phyloP scores from a whole-genome alignment of 2,329 filamentous ascomycete species.

The Metarhizium sp. region DNA sequence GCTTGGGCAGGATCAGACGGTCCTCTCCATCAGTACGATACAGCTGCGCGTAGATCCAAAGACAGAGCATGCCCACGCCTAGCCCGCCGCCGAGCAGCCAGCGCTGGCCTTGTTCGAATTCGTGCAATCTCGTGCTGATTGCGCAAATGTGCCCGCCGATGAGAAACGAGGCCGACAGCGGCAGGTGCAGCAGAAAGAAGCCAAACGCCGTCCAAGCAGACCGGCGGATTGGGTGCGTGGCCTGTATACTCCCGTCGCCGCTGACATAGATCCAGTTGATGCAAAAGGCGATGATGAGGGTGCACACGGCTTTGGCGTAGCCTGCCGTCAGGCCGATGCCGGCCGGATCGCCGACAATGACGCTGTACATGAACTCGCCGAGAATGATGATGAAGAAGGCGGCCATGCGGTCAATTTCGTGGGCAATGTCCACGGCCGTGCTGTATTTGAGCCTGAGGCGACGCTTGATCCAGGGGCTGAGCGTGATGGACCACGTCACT shows the following conservation, averaged over 20 bases:
- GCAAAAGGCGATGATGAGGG: constrained; percentile 38
- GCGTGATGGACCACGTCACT: constrained; percentile 31
- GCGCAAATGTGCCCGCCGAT: constrained; percentile 37
- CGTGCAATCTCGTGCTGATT: constrained; percentile 25
- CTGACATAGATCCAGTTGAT: constrained; percentile 41
- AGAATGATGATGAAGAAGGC: constrained; percentile 44
- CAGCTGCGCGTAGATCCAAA: constrained; percentile 32
- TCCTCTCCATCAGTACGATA: constrained; percentile 29
- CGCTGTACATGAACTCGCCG: constrained; percentile 37
- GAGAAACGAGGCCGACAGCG: constrained; percentile 33
- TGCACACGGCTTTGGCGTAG: constrained; percentile 36
- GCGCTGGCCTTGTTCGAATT: constrained; percentile 32
- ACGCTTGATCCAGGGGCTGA: constrained; percentile 33
- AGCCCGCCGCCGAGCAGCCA: constrained; percentile 38
- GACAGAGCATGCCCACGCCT: constrained; percentile 33
- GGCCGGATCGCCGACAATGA: constrained; percentile 36
- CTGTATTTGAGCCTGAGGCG: constrained; percentile 32
- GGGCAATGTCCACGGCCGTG: constrained; percentile 38
- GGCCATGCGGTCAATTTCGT: constrained; percentile 39
- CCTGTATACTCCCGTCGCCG: constrained; percentile 33
- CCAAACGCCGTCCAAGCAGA: constrained; percentile 33
- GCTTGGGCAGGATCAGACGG: constrained; percentile 25
- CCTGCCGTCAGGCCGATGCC: constrained; percentile 33
- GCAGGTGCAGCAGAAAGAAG: constrained; percentile 35
- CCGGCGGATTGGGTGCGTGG: constrained; percentile 34